Percentiles rank a stretch among this genome's conserved stretches.
phyloP scores from a whole-genome alignment of 768 basidiomycete species.

The Pulveroboletus frians region DNA sequence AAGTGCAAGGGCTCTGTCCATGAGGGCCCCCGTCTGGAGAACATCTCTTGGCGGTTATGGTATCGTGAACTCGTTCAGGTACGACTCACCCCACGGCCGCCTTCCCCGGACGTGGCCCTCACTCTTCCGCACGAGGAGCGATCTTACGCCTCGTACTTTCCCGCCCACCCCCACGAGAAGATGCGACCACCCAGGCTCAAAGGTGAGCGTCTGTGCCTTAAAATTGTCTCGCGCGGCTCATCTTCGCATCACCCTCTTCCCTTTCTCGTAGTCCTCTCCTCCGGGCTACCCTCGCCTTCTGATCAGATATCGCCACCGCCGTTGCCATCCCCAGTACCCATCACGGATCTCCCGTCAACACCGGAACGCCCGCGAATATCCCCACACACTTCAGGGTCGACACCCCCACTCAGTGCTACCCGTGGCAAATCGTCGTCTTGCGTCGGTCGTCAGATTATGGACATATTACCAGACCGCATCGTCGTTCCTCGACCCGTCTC shows the following conservation, averaged over 20 bases:
- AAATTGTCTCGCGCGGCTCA: slow-evolving; percentile 7
- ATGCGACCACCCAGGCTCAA: slow-evolving; percentile 7
- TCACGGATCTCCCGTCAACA: slow-evolving; percentile 18
- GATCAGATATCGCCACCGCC: slow-evolving; percentile 28
- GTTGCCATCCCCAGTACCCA: slow-evolving; percentile 20
- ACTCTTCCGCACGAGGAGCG: slow-evolving; percentile 18
- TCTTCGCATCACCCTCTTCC: slow-evolving; percentile 19
- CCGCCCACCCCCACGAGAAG: slow-evolving; percentile 18
- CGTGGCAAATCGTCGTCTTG: slow-evolving; percentile 24
- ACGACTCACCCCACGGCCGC: slow-evolving; percentile 24
- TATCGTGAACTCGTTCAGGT: slow-evolving; percentile 53
- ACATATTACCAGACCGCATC: slow-evolving; percentile 49
- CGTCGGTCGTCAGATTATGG: slow-evolving; percentile 49
- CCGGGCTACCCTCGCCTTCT: slow-evolving; percentile 25
- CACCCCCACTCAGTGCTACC: slow-evolving; percentile 5
- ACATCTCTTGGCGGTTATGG: slow-evolving; percentile 86
- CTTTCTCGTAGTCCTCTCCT: slow-evolving; percentile 21
- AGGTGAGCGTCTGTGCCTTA: slow-evolving; percentile 14
- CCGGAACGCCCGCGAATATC: slow-evolving; percentile 29
- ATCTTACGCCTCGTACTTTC: slow-evolving; percentile 24
- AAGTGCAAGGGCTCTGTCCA: slow-evolving; percentile 76
- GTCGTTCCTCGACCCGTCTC: slow-evolving; percentile 20
- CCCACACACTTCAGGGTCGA: slow-evolving; percentile 15
- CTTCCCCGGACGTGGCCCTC: slow-evolving; percentile 24
- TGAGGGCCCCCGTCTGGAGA: slow-evolving; percentile 79